Base-by-base conservation (phyloP, 2,329 filamentous ascomycete genomes). In the Sporothrix pseudoabietina region DNA sequence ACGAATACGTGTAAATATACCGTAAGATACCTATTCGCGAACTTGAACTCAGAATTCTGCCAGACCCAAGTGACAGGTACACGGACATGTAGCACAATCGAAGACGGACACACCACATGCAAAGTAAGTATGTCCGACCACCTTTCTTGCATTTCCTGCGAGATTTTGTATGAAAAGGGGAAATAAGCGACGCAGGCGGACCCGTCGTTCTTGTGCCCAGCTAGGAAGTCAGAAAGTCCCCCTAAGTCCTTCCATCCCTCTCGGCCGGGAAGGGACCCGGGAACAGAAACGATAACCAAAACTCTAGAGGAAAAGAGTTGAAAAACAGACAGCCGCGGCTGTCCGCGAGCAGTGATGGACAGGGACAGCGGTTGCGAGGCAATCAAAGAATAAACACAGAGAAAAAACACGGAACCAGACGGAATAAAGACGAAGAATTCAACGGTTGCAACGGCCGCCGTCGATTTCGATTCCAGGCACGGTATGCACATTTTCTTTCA, bases 91-190 rank as follows among this genome's bases (percentile, higher is more conserved):
- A n/a, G n/a, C n/a, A 47, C 44, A 16, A 47, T 55, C 22, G 54
- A 14, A 12, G 8, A 30, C 54, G 5, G 14, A 19, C 41, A 55
- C 22, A 26, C 22, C 9, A 61, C 6, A 26, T 26, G 1, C 26
- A 26, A 26, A 61, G 8, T 65, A 44, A 44, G 26, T 26, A 26
- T 26, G 26, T 41, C 59, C 59, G 59, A 65, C 9, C 35, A 26
- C 19, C 22, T 30, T n/a, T 39, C 35, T n/a, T 22, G n/a, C n/a
- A 22, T 65, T n/a, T 65, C 35, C 9, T 44, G 35, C 59, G 59
- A 65, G 35, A 65, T 65, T 26, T n/a, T 26, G 59, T 41, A 65
- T 65, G 59, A n/a, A 65, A 65, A 26, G n/a, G 35, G 59, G 35
- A 65, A 65, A 44, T 65, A 35, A 65, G 59, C 59, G n/a, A 41